Evolutionary conservation across 148 eudicot genomes (phyloP), one percentile per base, ranked within the genome.

Genomic region (Nyssa sinensis): DNA sequence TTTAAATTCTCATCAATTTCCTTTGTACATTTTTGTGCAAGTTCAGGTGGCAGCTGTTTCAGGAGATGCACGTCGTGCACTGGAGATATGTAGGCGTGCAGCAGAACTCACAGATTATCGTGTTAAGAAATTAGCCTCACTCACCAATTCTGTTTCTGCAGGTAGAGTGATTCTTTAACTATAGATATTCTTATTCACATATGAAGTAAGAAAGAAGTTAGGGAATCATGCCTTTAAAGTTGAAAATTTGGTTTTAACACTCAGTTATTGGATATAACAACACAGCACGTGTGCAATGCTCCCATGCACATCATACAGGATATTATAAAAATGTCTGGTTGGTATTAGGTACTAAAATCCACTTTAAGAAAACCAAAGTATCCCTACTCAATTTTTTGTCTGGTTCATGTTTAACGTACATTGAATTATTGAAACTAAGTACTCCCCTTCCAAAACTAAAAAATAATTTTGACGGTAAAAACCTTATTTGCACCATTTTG

Each of bases 21-120:
- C 39, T 31, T 66, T 16, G 49, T 23, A 28, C 49, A 6, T 19
- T 58, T 25, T 44, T 31, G 49, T 44, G 66, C 61, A 44, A 66
- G 29, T 82, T 53, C 82, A 94, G 97, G 99, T 95, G 53, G 99
- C 97, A 71, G 99, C 99, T 81, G 89, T 93, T 70, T 93, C 97
- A 71, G 99, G 99, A 80, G 99, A 95, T 88, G 99, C 97, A 73
- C 94, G 94, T 49, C 85, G 99, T 80, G 99, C 97, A 41, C 79
- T 95, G 58, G 99, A 95, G 87, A 95, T 95, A 70, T 95, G 99
- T 73, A 87, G 99, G 68, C 94, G 99, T 76, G 99, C 96, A 57
- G 99, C 97, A 63, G 98, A 95, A 82, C 81, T 95, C 70, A 84
- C 93, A 70, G 99, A 95, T 77, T 89, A 88, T 74, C 91, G 86